A percentile compares a stretch with the other conserved stretches of the same genome.
phyloP scores from a whole-genome alignment of 2,329 filamentous ascomycete species.

The Nothophaeocryptopus gaeumannii region DNA sequence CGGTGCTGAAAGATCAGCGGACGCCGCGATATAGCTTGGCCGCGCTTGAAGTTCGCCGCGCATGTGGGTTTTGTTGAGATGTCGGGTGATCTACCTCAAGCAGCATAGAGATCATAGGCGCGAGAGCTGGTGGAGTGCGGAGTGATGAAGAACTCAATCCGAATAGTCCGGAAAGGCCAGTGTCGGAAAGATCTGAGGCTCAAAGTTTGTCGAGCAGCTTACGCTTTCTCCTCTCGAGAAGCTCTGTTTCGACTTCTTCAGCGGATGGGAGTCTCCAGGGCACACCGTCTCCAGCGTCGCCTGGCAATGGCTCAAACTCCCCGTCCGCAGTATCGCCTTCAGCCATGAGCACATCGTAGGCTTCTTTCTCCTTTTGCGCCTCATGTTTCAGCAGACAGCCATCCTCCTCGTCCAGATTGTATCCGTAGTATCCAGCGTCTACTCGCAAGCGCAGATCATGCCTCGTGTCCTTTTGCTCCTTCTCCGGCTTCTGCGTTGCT shows the following conservation, averaged over 20 bases:
- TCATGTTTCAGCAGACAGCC: conserved; percentile 78
- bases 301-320: conserved; percentile 79
- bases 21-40: too few species aligned
- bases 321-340: conserved; percentile 36
- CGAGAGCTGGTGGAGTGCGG: too few species aligned
- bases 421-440: conserved; percentile 94
- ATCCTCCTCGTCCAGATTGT: conserved; percentile 89
- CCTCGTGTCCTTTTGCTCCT: conserved; percentile 62
- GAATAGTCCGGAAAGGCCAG: too few species aligned
- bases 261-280: conserved; percentile 80
- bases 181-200: background rate
- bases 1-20: too few species aligned
- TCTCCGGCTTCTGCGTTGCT: conserved; percentile 56
- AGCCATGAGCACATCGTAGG: conserved; percentile 64
- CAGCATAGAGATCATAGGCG: too few species aligned
- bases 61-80: too few species aligned
- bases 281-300: conserved; percentile 78
- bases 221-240: conserved; percentile 79
- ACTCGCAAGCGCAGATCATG: conserved; percentile 72
- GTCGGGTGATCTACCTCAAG: too few species aligned
- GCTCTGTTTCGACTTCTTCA: conserved; percentile 90
- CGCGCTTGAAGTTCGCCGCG: too few species aligned
- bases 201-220: conserved; percentile 69
- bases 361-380: conserved; percentile 76
- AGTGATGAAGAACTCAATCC: too few species aligned